Percentiles rank a stretch among this genome's conserved stretches.
phyloP scores from a whole-genome alignment of 2,329 filamentous ascomycete species.

The Cladosporium sp. region DNA sequence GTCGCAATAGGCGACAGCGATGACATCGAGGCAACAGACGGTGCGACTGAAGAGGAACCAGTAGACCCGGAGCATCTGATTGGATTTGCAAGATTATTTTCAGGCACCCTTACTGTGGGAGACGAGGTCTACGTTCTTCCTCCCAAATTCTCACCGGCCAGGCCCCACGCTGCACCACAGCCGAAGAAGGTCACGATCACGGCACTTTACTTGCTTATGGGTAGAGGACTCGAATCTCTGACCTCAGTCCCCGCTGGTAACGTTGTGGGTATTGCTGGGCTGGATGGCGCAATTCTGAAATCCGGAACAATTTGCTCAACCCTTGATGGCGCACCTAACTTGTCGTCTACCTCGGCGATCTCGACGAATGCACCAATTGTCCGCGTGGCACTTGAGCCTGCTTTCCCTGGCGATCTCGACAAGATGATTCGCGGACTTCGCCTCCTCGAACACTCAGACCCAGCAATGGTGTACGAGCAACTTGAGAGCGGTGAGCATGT shows the following conservation, averaged over 20 bases:
- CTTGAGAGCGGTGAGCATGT: slow-evolving; percentile 93
- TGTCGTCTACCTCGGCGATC: slow-evolving; percentile 76
- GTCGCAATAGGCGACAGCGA: slow-evolving; percentile 54
- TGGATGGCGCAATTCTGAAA: slow-evolving; percentile 92
- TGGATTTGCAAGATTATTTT: slow-evolving; percentile 91
- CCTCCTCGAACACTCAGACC: slow-evolving; percentile 88
- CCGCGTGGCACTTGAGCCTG: slow-evolving; percentile 88
- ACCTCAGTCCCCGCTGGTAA: slow-evolving; percentile 85
- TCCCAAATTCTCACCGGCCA: slow-evolving; percentile 84
- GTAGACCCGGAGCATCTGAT: slow-evolving; percentile 81
- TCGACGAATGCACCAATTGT: slow-evolving; percentile 77
- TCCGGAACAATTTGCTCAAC: slow-evolving; percentile 90
- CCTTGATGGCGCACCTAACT: slow-evolving; percentile 78
- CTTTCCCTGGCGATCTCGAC: slow-evolving; percentile 81
- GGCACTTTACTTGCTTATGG: slow-evolving; percentile 93
- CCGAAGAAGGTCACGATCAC: slow-evolving; percentile 81
- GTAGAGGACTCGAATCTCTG: slow-evolving; percentile 76
- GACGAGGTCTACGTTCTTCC: slow-evolving; percentile 87
- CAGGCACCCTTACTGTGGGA: slow-evolving; percentile 80
- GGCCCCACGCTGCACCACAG: slow-evolving; percentile 65
- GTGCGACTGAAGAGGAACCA: slow-evolving; percentile 41
- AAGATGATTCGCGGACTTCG: slow-evolving; percentile 90
- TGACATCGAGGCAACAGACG: slow-evolving; percentile 52
- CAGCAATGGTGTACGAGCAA: slow-evolving; percentile 92
- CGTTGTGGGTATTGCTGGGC: slow-evolving; percentile 88